Conservation (phyloP, 1,139 yeast genomes). For the Diutina neorugosa region DNA sequence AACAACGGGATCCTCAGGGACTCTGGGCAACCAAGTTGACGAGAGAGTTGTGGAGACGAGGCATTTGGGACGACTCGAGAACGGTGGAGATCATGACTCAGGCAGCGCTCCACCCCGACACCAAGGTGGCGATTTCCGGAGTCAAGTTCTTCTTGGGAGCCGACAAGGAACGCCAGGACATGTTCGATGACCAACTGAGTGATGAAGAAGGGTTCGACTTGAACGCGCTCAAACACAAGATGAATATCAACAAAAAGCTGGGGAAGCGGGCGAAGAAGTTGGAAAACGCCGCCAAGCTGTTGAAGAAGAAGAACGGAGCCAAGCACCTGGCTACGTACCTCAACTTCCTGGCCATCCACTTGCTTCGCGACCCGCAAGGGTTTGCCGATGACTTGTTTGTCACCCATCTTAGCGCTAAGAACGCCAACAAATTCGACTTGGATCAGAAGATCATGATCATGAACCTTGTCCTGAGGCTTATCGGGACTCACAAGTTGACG, state of each 20-base stretch:
- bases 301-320: conserved; percentile 46
- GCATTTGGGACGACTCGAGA: conserved; percentile 95
- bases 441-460: conserved; percentile 84
- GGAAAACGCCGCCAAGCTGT: conserved; percentile 54
- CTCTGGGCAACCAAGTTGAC: conserved; percentile 95
- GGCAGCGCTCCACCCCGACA: conserved; percentile 80
- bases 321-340: conserved; percentile 58
- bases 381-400: conserved; percentile 79
- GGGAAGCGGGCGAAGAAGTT: conserved; percentile 70
- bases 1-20: conserved; percentile 70
- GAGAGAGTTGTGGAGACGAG: conserved; percentile 92
- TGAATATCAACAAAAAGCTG: conserved; percentile 74
- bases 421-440: conserved; percentile 54
- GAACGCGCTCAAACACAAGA: conserved; percentile 60
- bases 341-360: conserved; percentile 88
- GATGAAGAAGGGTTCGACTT: conserved; percentile 67
- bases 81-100: conserved; percentile 95
- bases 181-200: conserved; percentile 55
- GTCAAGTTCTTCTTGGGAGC: conserved; percentile 88
- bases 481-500: conserved; percentile 89
- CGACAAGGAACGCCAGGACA: conserved; percentile 87
- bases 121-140: conserved; percentile 83
- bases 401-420: conserved; percentile 59
- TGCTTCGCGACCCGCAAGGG: conserved; percentile 93
- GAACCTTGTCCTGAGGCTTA: conserved; percentile 75